Base-by-base conservation (phyloP, 2,329 filamentous ascomycete genomes). In the Xylaria sp. region DNA sequence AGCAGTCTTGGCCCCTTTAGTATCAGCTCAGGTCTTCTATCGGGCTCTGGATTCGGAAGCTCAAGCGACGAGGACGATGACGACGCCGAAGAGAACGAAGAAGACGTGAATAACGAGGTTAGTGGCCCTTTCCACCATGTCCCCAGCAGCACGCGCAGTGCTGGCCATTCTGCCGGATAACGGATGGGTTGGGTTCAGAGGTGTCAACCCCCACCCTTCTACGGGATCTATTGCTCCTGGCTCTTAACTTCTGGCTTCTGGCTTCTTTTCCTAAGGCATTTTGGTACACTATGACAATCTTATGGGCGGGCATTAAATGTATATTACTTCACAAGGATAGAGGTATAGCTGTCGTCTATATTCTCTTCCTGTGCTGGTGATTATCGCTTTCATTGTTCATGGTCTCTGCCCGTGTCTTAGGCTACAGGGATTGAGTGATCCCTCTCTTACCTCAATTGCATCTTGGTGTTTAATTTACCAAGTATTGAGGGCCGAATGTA, bases 51-150 rank as follows among this genome's bases (percentile, higher is more conserved):
- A 62, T 98, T 98, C 81, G 94, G 94, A 78, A 97, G 94, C 82
- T 96, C 93, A 58, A 97, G 94, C 77, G 94, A 97, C 75, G 95
- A 98, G 81, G 96, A 98, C 74, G 96, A 98, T 72, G 95, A 98
- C 75, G 95, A 98, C 72, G 92, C 94, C 82, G 93, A 97, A 70
- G 92, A 93, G 67, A 92, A 92, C 73, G 91, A 95, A 73, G 92
- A 93, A 74, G 91, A 93, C 70, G 88, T 89, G 48, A 88, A 87
- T 77, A 89, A 86, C 71, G 89, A 91, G 89, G 89, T 91, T 82
- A 87, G 89, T 85, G 66, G 75, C 74, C 63, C 78, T 73, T 75
- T 78, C 77, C 63, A 46, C 18, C 57, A 59, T 50, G 15, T 68
- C 32, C 34, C 51, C 4, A 60, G 44, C 18, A 55, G 55, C 41